Conservation (phyloP, 108 stramenopile genomes). For the Nitzschia sp. region DNA sequence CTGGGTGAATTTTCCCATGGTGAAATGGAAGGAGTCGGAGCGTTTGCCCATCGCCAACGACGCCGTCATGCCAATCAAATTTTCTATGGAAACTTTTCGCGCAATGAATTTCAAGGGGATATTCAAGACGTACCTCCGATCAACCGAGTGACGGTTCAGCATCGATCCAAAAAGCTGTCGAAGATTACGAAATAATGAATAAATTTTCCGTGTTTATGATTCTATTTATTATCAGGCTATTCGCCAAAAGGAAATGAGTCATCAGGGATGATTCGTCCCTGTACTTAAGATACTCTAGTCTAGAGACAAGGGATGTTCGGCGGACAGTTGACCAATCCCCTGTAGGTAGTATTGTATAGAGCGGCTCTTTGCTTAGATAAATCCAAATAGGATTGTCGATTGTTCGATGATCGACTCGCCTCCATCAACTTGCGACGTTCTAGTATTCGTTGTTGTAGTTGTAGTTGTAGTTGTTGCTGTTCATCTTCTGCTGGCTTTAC, state of each 20-base stretch:
- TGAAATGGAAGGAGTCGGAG: conserved; percentile 3
- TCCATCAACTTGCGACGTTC: conserved; percentile 17
- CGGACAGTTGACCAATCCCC: conserved; percentile 15
- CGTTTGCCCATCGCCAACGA: neutral
- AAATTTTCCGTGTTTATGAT: too few species aligned
- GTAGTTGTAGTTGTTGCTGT: too few species aligned
- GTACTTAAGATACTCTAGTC: too few species aligned
- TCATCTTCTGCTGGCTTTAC: too few species aligned
- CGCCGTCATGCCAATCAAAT: neutral
- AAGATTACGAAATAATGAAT: too few species aligned
- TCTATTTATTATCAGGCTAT: too few species aligned
- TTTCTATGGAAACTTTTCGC: neutral
- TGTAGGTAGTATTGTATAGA: conserved; percentile 22
- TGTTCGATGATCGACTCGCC: conserved; percentile 18
- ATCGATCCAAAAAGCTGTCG: too few species aligned
- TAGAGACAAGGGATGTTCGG: neutral
- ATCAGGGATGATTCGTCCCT: too few species aligned
- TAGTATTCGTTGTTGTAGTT: conserved; percentile 5
- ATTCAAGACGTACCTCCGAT: neutral
- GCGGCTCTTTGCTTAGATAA: conserved; percentile 17
- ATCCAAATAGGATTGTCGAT: conserved; percentile 24
- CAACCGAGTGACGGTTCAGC: neutral
- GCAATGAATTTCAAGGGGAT: neutral
- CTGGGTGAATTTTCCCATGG: neutral
- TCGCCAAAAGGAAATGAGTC: too few species aligned